Evolutionary conservation across 2,329 filamentous ascomycete genomes (phyloP).

Genomic region (Aspergillus flavus): DNA sequence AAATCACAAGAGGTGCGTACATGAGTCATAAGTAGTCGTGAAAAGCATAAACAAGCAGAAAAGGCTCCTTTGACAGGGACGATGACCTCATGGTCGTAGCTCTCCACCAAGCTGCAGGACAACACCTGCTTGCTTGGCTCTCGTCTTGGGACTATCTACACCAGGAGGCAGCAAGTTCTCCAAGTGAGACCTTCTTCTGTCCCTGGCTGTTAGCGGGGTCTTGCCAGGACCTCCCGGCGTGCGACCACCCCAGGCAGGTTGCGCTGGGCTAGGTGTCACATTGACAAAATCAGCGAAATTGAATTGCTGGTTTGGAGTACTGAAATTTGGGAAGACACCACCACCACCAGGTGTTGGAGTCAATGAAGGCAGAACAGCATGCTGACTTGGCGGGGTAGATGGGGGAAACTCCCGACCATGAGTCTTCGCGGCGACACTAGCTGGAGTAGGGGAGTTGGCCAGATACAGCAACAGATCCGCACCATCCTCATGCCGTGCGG

Average conservation of each 20-base stretch:
- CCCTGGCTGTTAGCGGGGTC: conserved; percentile 70
- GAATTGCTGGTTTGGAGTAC: conserved; percentile 81
- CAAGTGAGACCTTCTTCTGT: conserved; percentile 79
- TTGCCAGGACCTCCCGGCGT: conserved; percentile 60
- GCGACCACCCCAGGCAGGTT: conserved; percentile 71
- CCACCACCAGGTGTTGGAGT: conserved; percentile 63
- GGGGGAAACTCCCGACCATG: conserved; percentile 60
- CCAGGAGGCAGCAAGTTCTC: conserved; percentile 68
- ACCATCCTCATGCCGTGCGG: conserved; percentile 72
- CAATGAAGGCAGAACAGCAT: conserved; percentile 52
- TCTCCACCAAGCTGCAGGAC: conserved; percentile 69
- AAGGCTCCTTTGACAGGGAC: neutral
- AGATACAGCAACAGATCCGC: conserved; percentile 81
- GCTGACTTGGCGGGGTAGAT: conserved; percentile 75
- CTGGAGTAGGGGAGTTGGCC: conserved; percentile 87
- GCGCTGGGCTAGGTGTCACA: conserved; percentile 92
- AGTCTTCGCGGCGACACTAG: conserved; percentile 56
- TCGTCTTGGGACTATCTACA: conserved; percentile 45
- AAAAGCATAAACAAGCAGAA: conserved; percentile 23
- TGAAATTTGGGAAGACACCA: conserved; percentile 73
- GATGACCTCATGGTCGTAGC: conserved; percentile 52
- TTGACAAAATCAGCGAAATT: conserved; percentile 98
- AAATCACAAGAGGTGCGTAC: conserved; percentile 18
- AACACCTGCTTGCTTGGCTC: conserved; percentile 54
- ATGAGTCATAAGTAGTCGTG: conserved; percentile 26